phyloP scores from a whole-genome alignment of 202 grass and related monocot species.

The Carex arenaria region DNA sequence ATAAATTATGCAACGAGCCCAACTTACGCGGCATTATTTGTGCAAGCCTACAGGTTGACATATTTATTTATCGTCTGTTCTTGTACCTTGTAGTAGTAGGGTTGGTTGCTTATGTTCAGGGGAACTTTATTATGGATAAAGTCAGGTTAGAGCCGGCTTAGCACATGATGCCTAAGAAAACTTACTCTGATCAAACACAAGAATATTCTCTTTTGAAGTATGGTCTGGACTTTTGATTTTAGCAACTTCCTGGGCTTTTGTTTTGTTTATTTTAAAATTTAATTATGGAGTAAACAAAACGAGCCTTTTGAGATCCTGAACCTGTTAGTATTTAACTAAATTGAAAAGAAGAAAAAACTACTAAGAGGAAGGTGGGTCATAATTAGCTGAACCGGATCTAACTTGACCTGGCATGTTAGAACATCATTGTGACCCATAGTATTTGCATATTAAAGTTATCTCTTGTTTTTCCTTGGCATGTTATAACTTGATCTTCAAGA shows the following conservation, averaged over 20 bases:
- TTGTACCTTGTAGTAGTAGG: background rate
- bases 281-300: background rate
- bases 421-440: background rate
- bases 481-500: no score
- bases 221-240: background rate
- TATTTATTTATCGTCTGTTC: constrained; percentile 2
- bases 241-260: background rate
- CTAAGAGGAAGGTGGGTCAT: background rate
- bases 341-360: background rate
- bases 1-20: constrained; percentile 60
- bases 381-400: background rate
- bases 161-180: background rate
- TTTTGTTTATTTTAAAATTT: constrained; percentile 2
- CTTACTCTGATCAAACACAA: background rate
- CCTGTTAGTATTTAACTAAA: background rate
- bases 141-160: background rate
- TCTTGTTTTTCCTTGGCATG: constrained; percentile 13
- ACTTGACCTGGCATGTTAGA: background rate
- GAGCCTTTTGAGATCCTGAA: background rate
- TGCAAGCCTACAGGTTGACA: constrained; percentile 69
- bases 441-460: constrained; percentile 3
- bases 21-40: constrained; percentile 70
- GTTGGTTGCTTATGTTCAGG: background rate
- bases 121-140: background rate
- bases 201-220: background rate